Evolutionary conservation across 2,329 filamentous ascomycete genomes (phyloP).

Genomic region (Arthroderma sp.): DNA sequence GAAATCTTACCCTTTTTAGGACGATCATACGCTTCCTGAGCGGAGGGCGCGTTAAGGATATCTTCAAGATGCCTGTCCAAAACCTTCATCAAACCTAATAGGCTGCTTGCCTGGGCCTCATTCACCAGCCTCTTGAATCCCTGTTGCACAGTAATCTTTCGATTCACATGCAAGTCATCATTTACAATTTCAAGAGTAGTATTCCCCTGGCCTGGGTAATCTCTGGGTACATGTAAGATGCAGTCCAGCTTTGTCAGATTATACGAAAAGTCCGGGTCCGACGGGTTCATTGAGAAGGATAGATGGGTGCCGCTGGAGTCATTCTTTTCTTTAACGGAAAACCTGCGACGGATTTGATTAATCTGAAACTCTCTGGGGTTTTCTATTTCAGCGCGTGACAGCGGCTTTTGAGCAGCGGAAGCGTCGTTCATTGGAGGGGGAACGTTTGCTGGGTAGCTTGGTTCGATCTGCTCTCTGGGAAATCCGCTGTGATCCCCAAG

Average conservation of each 20-base stretch:
- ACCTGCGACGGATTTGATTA: slow-evolving; percentile 57
- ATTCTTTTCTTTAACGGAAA: slow-evolving; percentile 36
- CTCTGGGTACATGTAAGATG: slow-evolving; percentile 49
- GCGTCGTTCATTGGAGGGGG: slow-evolving; percentile 2
- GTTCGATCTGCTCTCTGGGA: neutral
- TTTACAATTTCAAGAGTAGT: slow-evolving; percentile 54
- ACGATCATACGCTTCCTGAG: slow-evolving; percentile 33
- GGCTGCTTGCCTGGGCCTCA: slow-evolving; percentile 38
- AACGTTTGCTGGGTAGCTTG: neutral
- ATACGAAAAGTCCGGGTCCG: slow-evolving; percentile 75
- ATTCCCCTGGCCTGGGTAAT: slow-evolving; percentile 44
- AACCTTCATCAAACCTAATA: slow-evolving; percentile 54
- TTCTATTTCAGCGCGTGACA: slow-evolving; percentile 49
- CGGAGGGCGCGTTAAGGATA: slow-evolving; percentile 33
- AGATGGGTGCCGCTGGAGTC: slow-evolving; percentile 43
- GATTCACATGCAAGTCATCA: slow-evolving; percentile 56
- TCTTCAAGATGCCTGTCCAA: slow-evolving; percentile 52
- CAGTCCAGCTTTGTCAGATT: slow-evolving; percentile 58
- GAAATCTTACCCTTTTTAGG: neutral
- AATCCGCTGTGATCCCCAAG: neutral
- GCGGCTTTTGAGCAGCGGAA: slow-evolving; percentile 40
- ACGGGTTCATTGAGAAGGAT: slow-evolving; percentile 54
- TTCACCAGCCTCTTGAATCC: slow-evolving; percentile 56
- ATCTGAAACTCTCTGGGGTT: slow-evolving; percentile 64
- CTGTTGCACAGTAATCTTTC: slow-evolving; percentile 61